A percentile compares a stretch with the other conserved stretches of the same genome.
Conservation (phyloP, 106 monocot genomes). For the Acorus gramineus region DNA sequence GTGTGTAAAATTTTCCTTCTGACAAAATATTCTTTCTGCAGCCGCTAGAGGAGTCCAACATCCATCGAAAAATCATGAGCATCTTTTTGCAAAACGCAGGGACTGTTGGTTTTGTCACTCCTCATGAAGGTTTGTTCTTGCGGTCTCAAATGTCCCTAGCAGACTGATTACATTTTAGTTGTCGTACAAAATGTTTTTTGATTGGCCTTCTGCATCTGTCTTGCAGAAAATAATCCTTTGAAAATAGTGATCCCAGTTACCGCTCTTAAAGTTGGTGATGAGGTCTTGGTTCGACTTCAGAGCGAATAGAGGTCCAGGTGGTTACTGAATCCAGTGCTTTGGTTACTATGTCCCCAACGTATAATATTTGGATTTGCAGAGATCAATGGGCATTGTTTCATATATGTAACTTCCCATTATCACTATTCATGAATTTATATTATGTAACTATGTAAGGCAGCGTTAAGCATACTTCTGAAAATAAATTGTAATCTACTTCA, state of each 20-base stretch:
- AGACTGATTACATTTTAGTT: not conserved
- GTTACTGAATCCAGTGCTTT: too few relatives aligned
- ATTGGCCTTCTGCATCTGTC: not conserved
- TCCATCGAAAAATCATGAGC: slow-evolving; percentile 17
- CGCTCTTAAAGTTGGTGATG: slow-evolving; percentile 40
- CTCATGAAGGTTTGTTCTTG: slow-evolving; percentile 19
- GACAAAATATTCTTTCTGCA: not conserved
- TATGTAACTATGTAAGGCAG: too few relatives aligned
- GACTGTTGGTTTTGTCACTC: slow-evolving; percentile 51
- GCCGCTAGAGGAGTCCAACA: slow-evolving; percentile 16
- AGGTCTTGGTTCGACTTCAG: slow-evolving; percentile 41
- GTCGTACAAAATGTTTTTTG: not conserved
- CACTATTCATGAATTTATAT: too few relatives aligned
- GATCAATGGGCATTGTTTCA: too few relatives aligned
- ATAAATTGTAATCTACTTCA: too few relatives aligned
- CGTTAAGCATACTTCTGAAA: too few relatives aligned
- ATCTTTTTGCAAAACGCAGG: slow-evolving; percentile 67
- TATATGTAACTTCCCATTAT: too few relatives aligned
- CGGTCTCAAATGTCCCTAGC: too few relatives aligned
- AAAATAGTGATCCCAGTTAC: slow-evolving; percentile 46
- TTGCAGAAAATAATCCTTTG: slow-evolving; percentile 6
- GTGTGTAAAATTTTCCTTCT: too few relatives aligned
- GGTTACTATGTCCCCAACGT: too few relatives aligned
- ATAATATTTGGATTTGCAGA: too few relatives aligned
- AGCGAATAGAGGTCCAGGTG: too few relatives aligned